Conservation (phyloP, 1,284 basidiomycete species). For the Cutaneotrichosporon spelunceum region DNA sequence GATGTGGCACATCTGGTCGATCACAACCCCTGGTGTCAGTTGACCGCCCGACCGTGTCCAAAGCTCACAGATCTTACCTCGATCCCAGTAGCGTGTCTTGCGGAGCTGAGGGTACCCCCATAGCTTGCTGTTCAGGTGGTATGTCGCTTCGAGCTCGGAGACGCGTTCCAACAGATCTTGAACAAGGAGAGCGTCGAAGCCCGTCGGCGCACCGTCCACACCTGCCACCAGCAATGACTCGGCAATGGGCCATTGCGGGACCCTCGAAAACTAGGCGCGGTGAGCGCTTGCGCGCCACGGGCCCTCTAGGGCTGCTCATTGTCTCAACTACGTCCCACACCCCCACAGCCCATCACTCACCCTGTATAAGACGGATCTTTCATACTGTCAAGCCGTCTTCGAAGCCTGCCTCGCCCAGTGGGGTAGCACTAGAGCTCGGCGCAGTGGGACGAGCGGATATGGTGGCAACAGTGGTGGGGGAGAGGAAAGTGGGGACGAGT, state of each 20-base stretch:
- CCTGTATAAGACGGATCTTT: background rate
- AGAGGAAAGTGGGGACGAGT: background rate
- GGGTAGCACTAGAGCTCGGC: background rate
- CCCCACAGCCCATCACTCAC: background rate
- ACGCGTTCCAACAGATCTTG: constrained; percentile 13
- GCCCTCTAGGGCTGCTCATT: background rate
- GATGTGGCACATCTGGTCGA: constrained; percentile 11
- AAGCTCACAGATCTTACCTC: constrained; percentile 12
- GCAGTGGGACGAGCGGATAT: background rate
- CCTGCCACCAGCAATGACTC: background rate
- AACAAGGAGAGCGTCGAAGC: background rate
- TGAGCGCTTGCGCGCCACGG: background rate
- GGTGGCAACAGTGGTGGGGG: background rate
- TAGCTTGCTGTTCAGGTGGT: constrained; percentile 5
- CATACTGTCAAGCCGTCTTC: background rate
- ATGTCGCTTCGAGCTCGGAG: constrained; percentile 8
- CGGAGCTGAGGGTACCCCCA: constrained; percentile 13
- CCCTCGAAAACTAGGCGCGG: background rate
- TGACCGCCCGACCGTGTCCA: background rate
- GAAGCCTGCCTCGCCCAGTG: background rate
- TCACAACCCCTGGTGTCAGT: constrained; percentile 6
- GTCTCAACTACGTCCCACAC: background rate
- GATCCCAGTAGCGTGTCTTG: constrained; percentile 12
- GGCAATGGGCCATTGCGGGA: background rate
- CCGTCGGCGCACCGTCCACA: background rate